phyloP scores from a whole-genome alignment of 176 grass and related monocot species.

The Aegilops tauschii region DNA sequence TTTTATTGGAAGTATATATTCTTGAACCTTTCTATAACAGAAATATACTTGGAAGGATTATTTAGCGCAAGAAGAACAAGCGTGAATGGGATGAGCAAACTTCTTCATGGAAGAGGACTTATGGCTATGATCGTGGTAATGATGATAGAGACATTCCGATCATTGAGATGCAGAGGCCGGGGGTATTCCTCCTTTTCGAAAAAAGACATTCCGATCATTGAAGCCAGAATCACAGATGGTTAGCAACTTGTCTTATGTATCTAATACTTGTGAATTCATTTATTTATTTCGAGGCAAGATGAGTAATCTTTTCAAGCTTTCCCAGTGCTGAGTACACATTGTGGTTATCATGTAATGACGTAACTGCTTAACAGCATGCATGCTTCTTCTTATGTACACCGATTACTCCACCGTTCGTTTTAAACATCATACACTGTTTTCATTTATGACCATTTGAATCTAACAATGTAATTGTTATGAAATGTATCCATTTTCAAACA shows the following conservation, averaged over 20 bases:
- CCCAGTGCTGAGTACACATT: neutral
- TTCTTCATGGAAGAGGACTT: constrained; percentile 64
- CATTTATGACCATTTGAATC: neutral
- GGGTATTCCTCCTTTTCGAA: too few species aligned
- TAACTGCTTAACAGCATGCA: neutral
- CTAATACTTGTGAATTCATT: neutral
- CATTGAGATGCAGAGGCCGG: too few species aligned
- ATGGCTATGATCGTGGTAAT: constrained; percentile 89
- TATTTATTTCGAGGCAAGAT: neutral
- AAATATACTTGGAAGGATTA: constrained; percentile 51
- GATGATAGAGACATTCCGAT: constrained; percentile 41
- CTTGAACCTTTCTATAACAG: neutral
- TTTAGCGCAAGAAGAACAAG: constrained; percentile 76
- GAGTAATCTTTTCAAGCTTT: neutral
- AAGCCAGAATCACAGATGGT: constrained; percentile 74
- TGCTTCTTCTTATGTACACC: neutral
- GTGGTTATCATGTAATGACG: neutral
- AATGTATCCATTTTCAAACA: neutral
- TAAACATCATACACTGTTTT: neutral
- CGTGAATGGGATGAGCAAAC: constrained; percentile 82
- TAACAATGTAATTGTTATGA: neutral
- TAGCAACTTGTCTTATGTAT: constrained; percentile 17
- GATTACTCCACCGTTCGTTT: neutral
- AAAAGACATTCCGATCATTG: constrained; percentile 67
- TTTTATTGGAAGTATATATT: neutral